Percentiles rank a stretch among this genome's conserved stretches.
These are phyloP conservation scores for Boletus semigastroideus DNA, from an alignment of 1,284 basidiomycete species.

Conservation along the genomic window DNA sequence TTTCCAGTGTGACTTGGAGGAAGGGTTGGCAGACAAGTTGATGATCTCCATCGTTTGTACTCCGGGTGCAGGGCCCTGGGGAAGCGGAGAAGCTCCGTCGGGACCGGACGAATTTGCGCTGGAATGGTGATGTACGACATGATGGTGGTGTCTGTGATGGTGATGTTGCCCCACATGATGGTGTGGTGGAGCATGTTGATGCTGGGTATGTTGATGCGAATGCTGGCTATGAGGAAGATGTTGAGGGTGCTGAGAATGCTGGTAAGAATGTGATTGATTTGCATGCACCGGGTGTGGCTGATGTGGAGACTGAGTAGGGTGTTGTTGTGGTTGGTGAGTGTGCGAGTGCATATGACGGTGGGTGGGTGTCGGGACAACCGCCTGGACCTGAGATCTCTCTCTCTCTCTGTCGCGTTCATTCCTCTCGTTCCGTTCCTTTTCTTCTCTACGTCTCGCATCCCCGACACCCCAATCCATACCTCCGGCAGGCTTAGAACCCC, in stretches of 20 bases:
- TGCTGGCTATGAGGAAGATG: constrained; percentile 32
- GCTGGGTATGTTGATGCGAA: constrained; percentile 31
- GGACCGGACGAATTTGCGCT: constrained; percentile 18
- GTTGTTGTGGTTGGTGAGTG: constrained; percentile 25
- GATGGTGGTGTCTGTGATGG: constrained; percentile 45
- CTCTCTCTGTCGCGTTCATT: constrained; percentile 34
- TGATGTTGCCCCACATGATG: constrained; percentile 37
- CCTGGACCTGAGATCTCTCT: constrained; percentile 30
- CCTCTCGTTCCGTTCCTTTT: constrained; percentile 32
- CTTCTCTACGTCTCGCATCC: constrained; percentile 31
- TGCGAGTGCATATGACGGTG: constrained; percentile 29
- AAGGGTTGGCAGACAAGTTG: constrained; percentile 28
- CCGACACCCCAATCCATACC: constrained; percentile 29
- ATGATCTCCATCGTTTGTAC: constrained; percentile 34
- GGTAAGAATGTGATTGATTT: constrained; percentile 28
- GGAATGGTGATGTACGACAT: constrained; percentile 43
- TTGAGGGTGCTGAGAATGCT: constrained; percentile 29
- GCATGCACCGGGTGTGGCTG: constrained; percentile 22
- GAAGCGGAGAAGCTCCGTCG: constrained; percentile 20
- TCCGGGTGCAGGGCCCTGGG: constrained; percentile 26
- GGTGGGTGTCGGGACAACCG: constrained; percentile 21
- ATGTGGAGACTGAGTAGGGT: constrained; percentile 15
- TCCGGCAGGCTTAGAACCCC: constrained; percentile 27
- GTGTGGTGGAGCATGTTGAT: constrained; percentile 35
- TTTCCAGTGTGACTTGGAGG: constrained; percentile 32